Base-by-base conservation (phyloP, 495 filamentous ascomycete genomes). In the Lasiosphaeria miniovina region DNA sequence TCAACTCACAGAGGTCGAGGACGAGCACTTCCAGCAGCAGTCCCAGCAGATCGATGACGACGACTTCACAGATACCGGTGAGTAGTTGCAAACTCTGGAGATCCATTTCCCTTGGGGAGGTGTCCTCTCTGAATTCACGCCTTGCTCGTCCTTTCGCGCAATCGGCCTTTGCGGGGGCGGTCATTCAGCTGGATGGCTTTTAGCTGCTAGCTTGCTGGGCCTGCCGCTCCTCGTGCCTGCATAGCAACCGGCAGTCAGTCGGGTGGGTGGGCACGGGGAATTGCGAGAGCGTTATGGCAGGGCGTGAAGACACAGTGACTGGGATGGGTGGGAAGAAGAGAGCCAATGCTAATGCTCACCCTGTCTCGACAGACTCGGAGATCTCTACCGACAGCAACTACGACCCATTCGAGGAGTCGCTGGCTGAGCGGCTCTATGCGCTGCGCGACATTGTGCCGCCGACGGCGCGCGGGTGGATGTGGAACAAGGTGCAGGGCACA, bases 381-480 rank as follows among this genome's bases (percentile, higher is more conserved):
- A 82, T 86, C 72, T 87, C 83, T 35, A 79, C 78, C 56, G 83
- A 84, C 59, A 82, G 80, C 54, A 74, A 82, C 59, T 80, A 76
- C 64, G 74, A 77, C 64, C 67, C 70, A 8, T 68, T 77, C 33
- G 83, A 80, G 58, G 87, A 89, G 65, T 81, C 87, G 33, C 74
- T 96, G 52, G 80, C 81, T 70, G 93, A 96, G 63, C 91, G 93
- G 61, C 64, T 98, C 61, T 75, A 80, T 61, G 94, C 95, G 36
- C 83, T 98, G 63, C 86, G 88, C 79, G 94, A 98, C 75, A 96
- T 98, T 49, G 82, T 99, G 33, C 90, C 94, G 14, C 89, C 92
- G 49, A 84, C 86, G 49, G 85, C 89, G 55, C 91, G 94, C 59
- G 87, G 86, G 65, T 80, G 77, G 68, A 75, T 96, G 68, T 70